These are phyloP conservation scores for Sclerotinia borealis DNA, from an alignment of 2,329 filamentous ascomycete species.

Conservation along the genomic window DNA sequence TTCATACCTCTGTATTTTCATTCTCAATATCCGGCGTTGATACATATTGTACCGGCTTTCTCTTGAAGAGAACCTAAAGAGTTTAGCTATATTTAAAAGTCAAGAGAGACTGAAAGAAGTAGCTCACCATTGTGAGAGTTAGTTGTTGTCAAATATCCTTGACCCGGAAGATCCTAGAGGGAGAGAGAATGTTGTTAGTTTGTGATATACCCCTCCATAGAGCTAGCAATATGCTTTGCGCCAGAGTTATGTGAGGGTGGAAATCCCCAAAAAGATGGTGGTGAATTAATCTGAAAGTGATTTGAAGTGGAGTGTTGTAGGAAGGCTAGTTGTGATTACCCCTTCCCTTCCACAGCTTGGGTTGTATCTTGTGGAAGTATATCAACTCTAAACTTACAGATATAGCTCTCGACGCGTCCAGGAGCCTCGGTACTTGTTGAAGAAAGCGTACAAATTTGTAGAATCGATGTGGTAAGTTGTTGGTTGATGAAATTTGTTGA, in stretches of 20 bases:
- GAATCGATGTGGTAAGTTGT: constrained; percentile 26
- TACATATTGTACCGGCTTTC: constrained; percentile 85
- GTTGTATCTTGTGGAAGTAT: constrained; percentile 2
- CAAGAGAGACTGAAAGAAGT: neutral
- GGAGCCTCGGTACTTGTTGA: constrained; percentile 18
- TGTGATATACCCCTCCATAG: constrained; percentile 18
- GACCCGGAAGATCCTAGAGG: constrained; percentile 19
- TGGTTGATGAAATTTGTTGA: constrained; percentile 25
- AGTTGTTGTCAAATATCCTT: constrained; percentile 14
- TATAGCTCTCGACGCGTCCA: constrained; percentile 28
- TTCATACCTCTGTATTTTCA: constrained; percentile 73
- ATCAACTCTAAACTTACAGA: constrained; percentile 26
- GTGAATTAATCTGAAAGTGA: constrained; percentile 13
- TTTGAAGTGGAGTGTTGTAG: neutral
- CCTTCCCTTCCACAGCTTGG: neutral
- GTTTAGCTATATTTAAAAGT: constrained; percentile 13
- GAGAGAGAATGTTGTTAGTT: constrained; percentile 24
- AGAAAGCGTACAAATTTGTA: constrained; percentile 30
- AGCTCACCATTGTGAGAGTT: constrained; percentile 27
- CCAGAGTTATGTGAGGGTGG: constrained; percentile 9
- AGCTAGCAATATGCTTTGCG: constrained; percentile 9
- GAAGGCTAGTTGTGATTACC: neutral
- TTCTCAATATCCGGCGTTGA: constrained; percentile 66
- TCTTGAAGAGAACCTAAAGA: constrained; percentile 82
- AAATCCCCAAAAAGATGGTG: constrained; percentile 10